Evolutionary conservation across 139 green algal genomes (phyloP).

Genomic region (Asterochloris erici): DNA sequence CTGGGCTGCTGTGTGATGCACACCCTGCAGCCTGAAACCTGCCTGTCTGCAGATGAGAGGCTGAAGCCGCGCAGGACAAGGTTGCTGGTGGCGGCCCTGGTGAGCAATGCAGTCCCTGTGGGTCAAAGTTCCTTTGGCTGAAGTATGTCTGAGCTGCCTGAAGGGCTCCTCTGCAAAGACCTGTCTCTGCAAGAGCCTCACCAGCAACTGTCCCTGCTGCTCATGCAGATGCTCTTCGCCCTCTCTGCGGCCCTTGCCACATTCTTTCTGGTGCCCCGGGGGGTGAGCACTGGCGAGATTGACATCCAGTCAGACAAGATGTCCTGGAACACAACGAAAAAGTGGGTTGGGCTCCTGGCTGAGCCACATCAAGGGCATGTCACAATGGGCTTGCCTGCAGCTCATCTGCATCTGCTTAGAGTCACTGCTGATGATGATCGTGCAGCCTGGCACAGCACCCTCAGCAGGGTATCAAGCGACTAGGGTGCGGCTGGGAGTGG

Average conservation of each 20-base stretch:
- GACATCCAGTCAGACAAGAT: constrained; percentile 57
- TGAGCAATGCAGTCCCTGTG: not conserved
- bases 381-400: not conserved
- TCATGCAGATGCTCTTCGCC: constrained; percentile 53
- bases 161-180: not conserved
- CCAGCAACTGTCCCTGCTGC: constrained; percentile 2
- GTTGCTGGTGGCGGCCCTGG: constrained; percentile 29
- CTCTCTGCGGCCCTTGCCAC: constrained; percentile 36
- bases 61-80: constrained; percentile 35
- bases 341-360: too few relatives aligned
- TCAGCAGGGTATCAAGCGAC: too few relatives aligned
- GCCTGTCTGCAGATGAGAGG: constrained; percentile 31
- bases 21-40: not conserved
- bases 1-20: not conserved
- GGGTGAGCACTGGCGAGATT: constrained; percentile 63
- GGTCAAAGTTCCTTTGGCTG: not conserved
- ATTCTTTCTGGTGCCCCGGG: constrained; percentile 64
- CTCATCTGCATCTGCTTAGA: not conserved
- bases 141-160: too few relatives aligned
- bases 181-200: not conserved
- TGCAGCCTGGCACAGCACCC: not conserved
- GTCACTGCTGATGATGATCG: too few relatives aligned
- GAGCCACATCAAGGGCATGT: not conserved
- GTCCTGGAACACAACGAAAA: constrained; percentile 62
- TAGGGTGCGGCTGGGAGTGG: too few relatives aligned